Evolutionary conservation across 768 basidiomycete species (phyloP).

Genomic region (Russula virescens): DNA sequence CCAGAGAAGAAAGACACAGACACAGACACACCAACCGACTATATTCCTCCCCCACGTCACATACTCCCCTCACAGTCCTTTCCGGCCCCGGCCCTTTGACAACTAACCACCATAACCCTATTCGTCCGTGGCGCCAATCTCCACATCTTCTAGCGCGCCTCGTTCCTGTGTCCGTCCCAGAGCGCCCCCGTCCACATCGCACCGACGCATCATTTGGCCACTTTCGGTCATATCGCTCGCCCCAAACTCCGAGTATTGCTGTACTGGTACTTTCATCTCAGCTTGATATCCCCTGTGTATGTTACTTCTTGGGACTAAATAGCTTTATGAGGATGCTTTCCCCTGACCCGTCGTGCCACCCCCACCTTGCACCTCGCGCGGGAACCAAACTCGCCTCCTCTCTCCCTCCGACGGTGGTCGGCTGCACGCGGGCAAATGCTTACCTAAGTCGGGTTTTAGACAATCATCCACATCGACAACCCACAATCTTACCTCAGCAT

Average conservation of each 20-base stretch:
- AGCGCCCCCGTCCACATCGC: slow-evolving; percentile 20
- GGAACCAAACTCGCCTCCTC: neutral
- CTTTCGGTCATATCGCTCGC: slow-evolving; percentile 3
- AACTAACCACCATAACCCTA: slow-evolving; percentile 1
- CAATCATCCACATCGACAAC: too few relatives aligned
- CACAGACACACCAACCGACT: neutral
- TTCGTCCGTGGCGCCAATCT: slow-evolving; percentile 10
- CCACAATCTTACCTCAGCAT: slow-evolving; percentile 5
- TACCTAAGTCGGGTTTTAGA: neutral
- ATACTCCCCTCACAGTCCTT: neutral
- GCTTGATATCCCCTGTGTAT: neutral
- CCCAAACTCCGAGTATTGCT: slow-evolving; percentile 15
- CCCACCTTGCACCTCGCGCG: neutral
- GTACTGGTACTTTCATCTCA: neutral
- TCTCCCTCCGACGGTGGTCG: neutral
- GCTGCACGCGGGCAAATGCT: neutral
- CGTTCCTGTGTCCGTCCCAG: slow-evolving; percentile 4
- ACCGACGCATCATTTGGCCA: slow-evolving; percentile 2
- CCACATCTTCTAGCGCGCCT: slow-evolving; percentile 18
- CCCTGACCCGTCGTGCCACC: neutral
- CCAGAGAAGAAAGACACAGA: neutral
- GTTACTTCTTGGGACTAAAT: neutral
- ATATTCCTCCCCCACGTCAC: neutral
- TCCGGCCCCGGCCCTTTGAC: slow-evolving; percentile 14
- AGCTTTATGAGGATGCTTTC: neutral